Conservation (phyloP, 2,329 filamentous ascomycete species). For the Clonostachys chloroleuca region DNA sequence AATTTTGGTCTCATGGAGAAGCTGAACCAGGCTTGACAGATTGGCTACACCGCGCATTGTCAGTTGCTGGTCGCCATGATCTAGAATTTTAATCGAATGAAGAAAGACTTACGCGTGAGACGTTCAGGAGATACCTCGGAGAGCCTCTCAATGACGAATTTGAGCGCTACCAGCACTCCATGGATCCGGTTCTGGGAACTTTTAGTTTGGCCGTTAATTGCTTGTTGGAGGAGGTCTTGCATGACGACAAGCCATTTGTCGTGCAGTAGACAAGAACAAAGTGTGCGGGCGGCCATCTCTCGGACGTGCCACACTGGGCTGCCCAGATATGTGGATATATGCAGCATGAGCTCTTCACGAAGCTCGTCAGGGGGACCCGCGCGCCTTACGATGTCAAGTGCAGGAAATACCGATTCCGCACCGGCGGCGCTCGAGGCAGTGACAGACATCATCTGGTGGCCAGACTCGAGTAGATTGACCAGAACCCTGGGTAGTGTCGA, state of each 20-base stretch:
- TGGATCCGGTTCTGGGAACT: conserved; percentile 49
- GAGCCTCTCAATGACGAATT: conserved; percentile 52
- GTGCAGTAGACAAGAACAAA: conserved; percentile 57
- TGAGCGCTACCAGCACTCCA: conserved; percentile 51
- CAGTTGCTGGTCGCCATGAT: not conserved
- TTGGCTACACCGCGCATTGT: not conserved
- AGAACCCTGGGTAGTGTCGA: conserved; percentile 61
- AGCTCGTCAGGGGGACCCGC: conserved; percentile 59
- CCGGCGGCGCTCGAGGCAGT: conserved; percentile 23
- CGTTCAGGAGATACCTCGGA: conserved; percentile 37
- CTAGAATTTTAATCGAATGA: not conserved
- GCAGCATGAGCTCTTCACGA: conserved; percentile 47
- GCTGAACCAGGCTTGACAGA: not conserved
- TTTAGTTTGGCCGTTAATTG: conserved; percentile 12
- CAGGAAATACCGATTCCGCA: conserved; percentile 75
- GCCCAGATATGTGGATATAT: conserved; percentile 58
- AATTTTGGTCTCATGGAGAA: conserved; percentile 5
- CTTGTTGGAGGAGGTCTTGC: conserved; percentile 24
- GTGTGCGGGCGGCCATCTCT: conserved; percentile 73
- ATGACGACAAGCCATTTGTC: conserved; percentile 41
- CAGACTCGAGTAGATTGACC: conserved; percentile 53
- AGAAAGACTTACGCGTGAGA: conserved; percentile 31
- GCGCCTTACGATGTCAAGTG: conserved; percentile 74
- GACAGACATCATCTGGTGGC: conserved; percentile 36
- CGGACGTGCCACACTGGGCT: conserved; percentile 77